These are phyloP conservation scores for Fusarium chaquense DNA, from an alignment of 2,329 filamentous ascomycete species.

Conservation along the genomic window DNA sequence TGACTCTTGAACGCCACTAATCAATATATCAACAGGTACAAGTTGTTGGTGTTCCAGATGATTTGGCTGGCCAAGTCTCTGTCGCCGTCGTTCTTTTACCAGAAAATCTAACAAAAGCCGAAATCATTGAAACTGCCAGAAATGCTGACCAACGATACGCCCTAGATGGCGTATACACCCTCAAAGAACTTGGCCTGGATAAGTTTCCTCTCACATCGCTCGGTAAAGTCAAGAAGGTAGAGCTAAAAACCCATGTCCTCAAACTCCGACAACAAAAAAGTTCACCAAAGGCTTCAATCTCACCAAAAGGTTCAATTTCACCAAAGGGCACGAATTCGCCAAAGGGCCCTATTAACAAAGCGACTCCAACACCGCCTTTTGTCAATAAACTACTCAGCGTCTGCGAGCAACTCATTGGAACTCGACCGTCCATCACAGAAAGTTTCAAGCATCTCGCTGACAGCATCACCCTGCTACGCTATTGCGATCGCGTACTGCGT, in stretches of 20 bases:
- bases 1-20: not conserved
- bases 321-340: not conserved
- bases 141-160: slow-evolving; percentile 54
- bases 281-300: not conserved
- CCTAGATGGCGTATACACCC: slow-evolving; percentile 56
- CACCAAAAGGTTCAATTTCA: not conserved
- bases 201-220: slow-evolving; percentile 57
- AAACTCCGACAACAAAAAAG: slow-evolving; percentile 19
- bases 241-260: slow-evolving; percentile 48
- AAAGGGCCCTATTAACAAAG: not conserved
- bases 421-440: slow-evolving; percentile 44
- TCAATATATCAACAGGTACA: slow-evolving; percentile 48
- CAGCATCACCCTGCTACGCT: slow-evolving; percentile 55
- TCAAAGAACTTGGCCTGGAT: slow-evolving; percentile 56
- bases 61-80: slow-evolving; percentile 61
- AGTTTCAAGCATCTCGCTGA: slow-evolving; percentile 50
- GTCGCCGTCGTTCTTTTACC: slow-evolving; percentile 58
- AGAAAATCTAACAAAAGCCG: slow-evolving; percentile 48
- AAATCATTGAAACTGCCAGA: slow-evolving; percentile 49
- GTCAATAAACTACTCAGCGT: slow-evolving; percentile 39
- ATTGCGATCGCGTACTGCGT: slow-evolving; percentile 51
- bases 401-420: slow-evolving; percentile 51
- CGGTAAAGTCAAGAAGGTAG: slow-evolving; percentile 59
- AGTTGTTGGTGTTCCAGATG: slow-evolving; percentile 59
- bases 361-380: slow-evolving; percentile 17